Conservation (phyloP, 176 grass and related monocot genomes). For the Guadua angustifolia region DNA sequence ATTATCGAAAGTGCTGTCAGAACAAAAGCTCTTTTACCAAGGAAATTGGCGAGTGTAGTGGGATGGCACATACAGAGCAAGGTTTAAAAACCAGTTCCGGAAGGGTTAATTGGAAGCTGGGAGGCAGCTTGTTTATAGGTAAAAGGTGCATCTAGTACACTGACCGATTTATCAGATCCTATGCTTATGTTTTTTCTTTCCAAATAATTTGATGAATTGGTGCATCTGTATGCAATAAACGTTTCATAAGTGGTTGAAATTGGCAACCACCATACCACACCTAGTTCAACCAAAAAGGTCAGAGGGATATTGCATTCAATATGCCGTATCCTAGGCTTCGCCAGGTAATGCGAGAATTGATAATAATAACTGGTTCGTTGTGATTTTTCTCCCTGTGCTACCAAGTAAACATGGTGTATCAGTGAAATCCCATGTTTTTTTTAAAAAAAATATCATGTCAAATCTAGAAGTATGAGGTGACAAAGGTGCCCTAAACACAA, state of each 20-base stretch:
- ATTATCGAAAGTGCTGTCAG: neutral
- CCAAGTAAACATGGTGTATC: conserved; percentile 29
- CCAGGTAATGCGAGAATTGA: neutral
- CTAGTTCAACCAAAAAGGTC: conserved; percentile 1
- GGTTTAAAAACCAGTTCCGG: neutral
- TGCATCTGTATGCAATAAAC: neutral
- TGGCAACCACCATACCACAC: neutral
- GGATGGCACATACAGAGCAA: neutral
- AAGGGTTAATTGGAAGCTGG: neutral
- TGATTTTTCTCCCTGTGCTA: neutral
- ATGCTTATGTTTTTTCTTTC: neutral
- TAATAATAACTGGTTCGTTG: neutral
- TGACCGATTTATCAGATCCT: neutral
- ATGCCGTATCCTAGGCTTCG: neutral
- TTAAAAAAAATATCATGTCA: conserved; percentile 8
- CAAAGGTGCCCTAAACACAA: neutral
- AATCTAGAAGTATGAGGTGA: neutral
- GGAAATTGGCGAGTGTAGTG: neutral
- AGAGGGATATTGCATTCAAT: neutral
- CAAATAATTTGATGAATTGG: neutral
- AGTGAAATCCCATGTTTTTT: neutral
- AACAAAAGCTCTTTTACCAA: neutral
- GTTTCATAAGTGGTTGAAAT: neutral
- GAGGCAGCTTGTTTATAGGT: neutral
- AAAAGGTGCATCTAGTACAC: neutral